A percentile compares a stretch with the other conserved stretches of the same genome.
These are phyloP conservation scores for Luffa aegyptiaca DNA, from an alignment of 306 rosid genomes.

Conservation along the genomic window DNA sequence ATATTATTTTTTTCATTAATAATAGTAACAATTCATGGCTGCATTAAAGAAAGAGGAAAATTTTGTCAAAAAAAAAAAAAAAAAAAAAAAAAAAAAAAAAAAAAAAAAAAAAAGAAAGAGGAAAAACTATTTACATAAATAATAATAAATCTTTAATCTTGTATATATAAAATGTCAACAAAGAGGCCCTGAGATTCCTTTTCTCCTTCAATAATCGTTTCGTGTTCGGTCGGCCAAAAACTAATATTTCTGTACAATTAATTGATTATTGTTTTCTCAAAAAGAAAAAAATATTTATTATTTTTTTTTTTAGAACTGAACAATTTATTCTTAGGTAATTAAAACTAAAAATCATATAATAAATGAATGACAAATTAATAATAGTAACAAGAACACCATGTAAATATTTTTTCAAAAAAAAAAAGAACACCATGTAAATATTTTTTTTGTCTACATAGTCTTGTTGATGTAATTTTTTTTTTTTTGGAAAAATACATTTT, in stretches of 20 bases:
- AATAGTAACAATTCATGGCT: neutral
- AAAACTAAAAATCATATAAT: neutral
- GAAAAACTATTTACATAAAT: no score
- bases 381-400: neutral
- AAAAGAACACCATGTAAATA: neutral
- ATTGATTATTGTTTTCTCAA: no score
- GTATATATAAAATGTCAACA: neutral
- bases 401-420: no score
- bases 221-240: neutral
- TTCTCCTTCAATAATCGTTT: neutral
- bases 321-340: neutral
- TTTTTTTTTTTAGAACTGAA: neutral
- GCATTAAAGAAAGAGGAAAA: neutral
- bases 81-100: no score
- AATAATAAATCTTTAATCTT: no score
- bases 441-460: neutral
- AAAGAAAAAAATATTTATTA: no score
- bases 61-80: no score
- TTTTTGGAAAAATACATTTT: no score
- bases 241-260: neutral
- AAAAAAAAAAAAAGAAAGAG: neutral
- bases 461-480: neutral
- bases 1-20: neutral
- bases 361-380: neutral
- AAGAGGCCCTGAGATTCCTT: neutral